Evolutionary conservation across 2,329 filamentous ascomycete species (phyloP).

Genomic region (Helotiales sp.): DNA sequence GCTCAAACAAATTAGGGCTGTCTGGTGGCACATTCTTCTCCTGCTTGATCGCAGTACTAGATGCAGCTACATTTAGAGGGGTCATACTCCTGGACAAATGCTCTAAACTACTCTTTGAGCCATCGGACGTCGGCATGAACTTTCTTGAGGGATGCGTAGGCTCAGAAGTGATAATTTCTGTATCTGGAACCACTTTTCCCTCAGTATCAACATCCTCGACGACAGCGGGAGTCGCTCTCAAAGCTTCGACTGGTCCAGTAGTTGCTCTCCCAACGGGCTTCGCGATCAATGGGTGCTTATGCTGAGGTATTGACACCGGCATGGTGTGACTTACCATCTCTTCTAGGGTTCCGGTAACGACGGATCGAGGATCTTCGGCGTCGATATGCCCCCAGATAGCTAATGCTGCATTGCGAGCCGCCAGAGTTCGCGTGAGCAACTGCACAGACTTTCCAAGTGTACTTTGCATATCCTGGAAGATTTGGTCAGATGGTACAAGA

Average conservation of each 20-base stretch:
- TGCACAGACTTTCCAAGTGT: background rate
- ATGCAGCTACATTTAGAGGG: no score
- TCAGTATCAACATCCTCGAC: background rate
- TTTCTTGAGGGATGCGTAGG: background rate
- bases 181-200: background rate
- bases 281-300: background rate
- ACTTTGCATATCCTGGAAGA: slow-evolving; percentile 14
- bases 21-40: slow-evolving; percentile 51
- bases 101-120: background rate
- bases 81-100: no score
- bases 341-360: background rate
- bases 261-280: background rate
- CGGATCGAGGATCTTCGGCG: background rate
- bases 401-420: background rate
- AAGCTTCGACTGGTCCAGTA: background rate
- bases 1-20: slow-evolving; percentile 73
- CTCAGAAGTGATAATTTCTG: background rate
- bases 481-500: slow-evolving; percentile 11
- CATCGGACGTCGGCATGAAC: background rate
- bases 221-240: background rate
- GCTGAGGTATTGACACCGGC: background rate
- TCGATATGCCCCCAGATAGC: background rate
- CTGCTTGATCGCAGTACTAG: background rate
- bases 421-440: background rate
- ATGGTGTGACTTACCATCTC: background rate